A percentile compares a stretch with the other conserved stretches of the same genome.
Evolutionary conservation across 1,284 basidiomycete genomes (phyloP).

Genomic region (Ustilago nuda): DNA sequence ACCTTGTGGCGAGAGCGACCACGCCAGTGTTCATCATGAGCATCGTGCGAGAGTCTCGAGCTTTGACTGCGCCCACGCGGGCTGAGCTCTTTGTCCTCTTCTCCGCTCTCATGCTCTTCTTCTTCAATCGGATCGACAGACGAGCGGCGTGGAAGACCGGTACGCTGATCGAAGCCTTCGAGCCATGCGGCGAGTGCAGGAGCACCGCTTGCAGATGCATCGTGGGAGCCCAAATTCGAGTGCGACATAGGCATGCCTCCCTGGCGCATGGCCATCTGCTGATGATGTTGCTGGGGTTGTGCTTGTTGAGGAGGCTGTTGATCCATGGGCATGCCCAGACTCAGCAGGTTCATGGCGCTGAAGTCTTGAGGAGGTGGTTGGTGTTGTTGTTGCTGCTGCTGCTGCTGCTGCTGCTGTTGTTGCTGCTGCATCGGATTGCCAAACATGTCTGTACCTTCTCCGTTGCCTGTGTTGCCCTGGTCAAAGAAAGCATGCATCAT

Average conservation of each 20-base stretch:
- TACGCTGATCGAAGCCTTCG: conserved; percentile 51
- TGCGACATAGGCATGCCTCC: conserved; percentile 18
- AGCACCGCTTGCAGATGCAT: conserved; percentile 14
- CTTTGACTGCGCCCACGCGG: conserved; percentile 36
- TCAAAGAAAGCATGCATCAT: conserved; percentile 53
- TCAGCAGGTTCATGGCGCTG: conserved; percentile 46
- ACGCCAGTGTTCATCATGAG: conserved; percentile 41
- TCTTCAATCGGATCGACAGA: conserved; percentile 56
- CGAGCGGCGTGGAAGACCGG: conserved; percentile 50
- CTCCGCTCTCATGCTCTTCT: conserved; percentile 46
- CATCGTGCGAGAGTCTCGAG: conserved; percentile 22
- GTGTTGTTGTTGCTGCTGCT: conserved; percentile 23
- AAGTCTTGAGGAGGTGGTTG: conserved; percentile 41
- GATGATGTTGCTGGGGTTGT: conserved; percentile 12
- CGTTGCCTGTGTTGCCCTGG: conserved; percentile 14
- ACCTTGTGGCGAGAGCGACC: conserved; percentile 38
- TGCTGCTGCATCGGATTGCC: conserved; percentile 24
- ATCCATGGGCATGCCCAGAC: conserved; percentile 43
- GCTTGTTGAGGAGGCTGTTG: conserved; percentile 12
- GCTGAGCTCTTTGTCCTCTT: conserved; percentile 45
- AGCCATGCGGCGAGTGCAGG: conserved; percentile 47
- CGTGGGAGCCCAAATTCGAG: conserved; percentile 24
- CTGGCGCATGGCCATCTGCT: conserved; percentile 28
- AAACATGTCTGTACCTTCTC: conserved; percentile 14
- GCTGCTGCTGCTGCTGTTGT: conserved; percentile 18